Conservation (phyloP, 306 rosid species). For the Chamaecrista fasciculata region DNA sequence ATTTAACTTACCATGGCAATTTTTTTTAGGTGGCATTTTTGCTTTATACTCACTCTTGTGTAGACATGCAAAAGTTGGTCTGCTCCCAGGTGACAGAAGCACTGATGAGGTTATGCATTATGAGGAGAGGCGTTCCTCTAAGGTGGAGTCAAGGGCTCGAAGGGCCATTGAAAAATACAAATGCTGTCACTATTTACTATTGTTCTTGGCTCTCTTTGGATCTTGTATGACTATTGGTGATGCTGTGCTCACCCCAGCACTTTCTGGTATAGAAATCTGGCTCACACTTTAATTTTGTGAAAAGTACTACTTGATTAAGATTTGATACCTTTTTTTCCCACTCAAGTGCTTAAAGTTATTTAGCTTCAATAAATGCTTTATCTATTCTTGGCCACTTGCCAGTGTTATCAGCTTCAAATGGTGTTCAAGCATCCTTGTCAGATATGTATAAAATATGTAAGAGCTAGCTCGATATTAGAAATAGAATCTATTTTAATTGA, state of each 20-base stretch:
- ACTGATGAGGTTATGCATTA: constrained; percentile 40
- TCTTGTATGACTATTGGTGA: constrained; percentile 73
- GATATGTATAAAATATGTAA: constrained; percentile 47
- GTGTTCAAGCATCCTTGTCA: constrained; percentile 61
- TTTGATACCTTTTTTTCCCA: neutral
- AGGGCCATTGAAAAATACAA: constrained; percentile 67
- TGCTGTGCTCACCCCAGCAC: constrained; percentile 80
- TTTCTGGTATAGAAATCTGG: constrained; percentile 51
- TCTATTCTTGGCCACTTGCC: constrained; percentile 25
- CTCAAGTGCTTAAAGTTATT: neutral
- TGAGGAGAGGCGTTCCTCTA: constrained; percentile 40
- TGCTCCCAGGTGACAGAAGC: constrained; percentile 67
- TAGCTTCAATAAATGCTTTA: neutral
- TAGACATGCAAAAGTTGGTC: constrained; percentile 76
- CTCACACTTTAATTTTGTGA: neutral
- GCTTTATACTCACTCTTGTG: constrained; percentile 82
- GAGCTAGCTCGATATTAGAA: constrained; percentile 16
- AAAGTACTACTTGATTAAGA: neutral
- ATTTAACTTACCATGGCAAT: constrained; percentile 10
- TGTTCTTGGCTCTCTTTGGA: constrained; percentile 76
- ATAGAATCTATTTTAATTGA: neutral
- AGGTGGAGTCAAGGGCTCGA: constrained; percentile 55
- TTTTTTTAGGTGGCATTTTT: constrained; percentile 62
- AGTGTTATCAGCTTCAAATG: constrained; percentile 72
- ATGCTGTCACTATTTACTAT: constrained; percentile 52